phyloP scores from a whole-genome alignment of 2,329 filamentous ascomycete species.

The Laburnicola sp. region DNA sequence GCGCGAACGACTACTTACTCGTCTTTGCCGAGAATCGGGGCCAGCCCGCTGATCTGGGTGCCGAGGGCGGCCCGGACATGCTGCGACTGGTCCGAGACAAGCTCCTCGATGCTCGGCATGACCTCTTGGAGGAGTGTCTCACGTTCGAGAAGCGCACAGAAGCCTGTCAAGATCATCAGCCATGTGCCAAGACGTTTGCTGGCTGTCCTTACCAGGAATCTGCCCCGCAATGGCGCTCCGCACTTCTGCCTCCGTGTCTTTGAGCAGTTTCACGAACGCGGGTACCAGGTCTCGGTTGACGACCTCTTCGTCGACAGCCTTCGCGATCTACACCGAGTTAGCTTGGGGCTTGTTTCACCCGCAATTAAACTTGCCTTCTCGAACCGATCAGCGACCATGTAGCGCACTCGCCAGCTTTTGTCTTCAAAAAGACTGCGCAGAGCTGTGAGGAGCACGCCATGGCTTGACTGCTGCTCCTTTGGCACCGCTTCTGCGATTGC shows the following conservation, averaged over 20 bases:
- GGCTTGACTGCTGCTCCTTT: constrained; percentile 96
- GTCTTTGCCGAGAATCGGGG: constrained; percentile 95
- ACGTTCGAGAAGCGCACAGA: constrained; percentile 86
- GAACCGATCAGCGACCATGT: constrained; percentile 98
- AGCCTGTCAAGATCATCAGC: constrained; percentile 62
- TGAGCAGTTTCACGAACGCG: constrained; percentile 94
- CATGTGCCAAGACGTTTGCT: constrained; percentile 8
- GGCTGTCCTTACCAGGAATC: constrained; percentile 69
- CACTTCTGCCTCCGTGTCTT: constrained; percentile 97
- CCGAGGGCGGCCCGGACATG: constrained; percentile 94
- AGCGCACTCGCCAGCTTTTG: constrained; percentile 98
- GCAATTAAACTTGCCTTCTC: constrained; percentile 70
- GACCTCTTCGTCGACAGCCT: constrained; percentile 96
- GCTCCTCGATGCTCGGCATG: constrained; percentile 93
- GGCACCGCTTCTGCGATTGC: constrained; percentile 95
- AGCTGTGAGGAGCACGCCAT: constrained; percentile 87
- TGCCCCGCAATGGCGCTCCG: constrained; percentile 95
- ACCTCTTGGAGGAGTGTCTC: constrained; percentile 90
- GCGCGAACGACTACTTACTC: constrained; percentile 65
- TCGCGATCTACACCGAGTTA: constrained; percentile 73
- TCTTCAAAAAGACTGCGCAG: constrained; percentile 94
- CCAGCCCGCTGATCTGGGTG: constrained; percentile 94
- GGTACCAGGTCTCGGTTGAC: constrained; percentile 91
- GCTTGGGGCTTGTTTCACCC: constrained; percentile 23
- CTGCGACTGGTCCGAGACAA: constrained; percentile 94